Percentiles rank a stretch among this genome's conserved stretches.
These are phyloP conservation scores for Acidomyces sp. DNA, from an alignment of 495 filamentous ascomycete species.

Conservation along the genomic window DNA sequence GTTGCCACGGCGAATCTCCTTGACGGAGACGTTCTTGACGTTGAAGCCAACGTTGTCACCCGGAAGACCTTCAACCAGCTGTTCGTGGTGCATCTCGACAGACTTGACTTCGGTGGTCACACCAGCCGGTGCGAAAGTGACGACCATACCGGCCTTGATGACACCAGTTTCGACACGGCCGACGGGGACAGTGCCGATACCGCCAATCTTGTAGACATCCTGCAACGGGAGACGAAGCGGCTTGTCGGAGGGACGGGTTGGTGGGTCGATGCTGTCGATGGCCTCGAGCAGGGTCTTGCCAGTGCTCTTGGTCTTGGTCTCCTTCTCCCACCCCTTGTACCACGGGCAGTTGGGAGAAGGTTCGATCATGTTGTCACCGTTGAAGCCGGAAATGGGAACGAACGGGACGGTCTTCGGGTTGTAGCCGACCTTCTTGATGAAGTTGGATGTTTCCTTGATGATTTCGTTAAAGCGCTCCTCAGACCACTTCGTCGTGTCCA, in stretches of 20 bases:
- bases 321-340: constrained; percentile 99
- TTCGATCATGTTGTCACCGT: constrained; percentile 99
- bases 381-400: constrained; percentile 99
- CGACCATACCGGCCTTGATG: constrained; percentile 96
- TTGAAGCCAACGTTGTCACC: constrained; percentile 99
- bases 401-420: constrained; percentile 97
- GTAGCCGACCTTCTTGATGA: constrained; percentile 99
- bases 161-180: constrained; percentile 99
- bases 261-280: constrained; percentile 91
- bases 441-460: constrained; percentile 99
- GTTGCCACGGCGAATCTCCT: constrained; percentile 99
- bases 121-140: constrained; percentile 89
- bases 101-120: constrained; percentile 99
- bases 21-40: constrained; percentile 99
- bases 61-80: constrained; percentile 88
- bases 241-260: constrained; percentile 88
- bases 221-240: constrained; percentile 99
- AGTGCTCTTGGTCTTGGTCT: constrained; percentile 80
- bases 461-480: constrained; percentile 96
- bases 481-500: constrained; percentile 99
- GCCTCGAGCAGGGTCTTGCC: constrained; percentile 99
- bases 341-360: constrained; percentile 87
- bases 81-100: constrained; percentile 99
- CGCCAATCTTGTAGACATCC: constrained; percentile 99
- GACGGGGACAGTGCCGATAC: constrained; percentile 99